These are phyloP conservation scores for Starmerella gropengiesseri DNA, from an alignment of 805 yeast species.

Conservation along the genomic window DNA sequence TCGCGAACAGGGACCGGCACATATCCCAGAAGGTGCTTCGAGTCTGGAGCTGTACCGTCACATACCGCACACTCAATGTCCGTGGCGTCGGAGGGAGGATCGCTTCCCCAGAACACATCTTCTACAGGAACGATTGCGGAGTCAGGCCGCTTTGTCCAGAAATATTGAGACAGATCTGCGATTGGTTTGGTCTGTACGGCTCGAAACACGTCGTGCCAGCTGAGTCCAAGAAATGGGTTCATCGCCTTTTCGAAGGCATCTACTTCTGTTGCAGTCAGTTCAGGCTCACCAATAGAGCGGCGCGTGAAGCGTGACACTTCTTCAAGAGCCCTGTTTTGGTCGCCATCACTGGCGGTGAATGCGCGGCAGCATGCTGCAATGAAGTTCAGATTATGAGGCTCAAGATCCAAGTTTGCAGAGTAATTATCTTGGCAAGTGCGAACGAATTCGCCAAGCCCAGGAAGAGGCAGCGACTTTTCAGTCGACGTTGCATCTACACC, in stretches of 20 bases:
- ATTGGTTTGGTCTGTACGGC: conserved; percentile 63
- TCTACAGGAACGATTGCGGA: background rate
- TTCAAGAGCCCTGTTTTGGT: conserved; percentile 40
- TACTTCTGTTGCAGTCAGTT: conserved; percentile 54
- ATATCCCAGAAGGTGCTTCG: conserved; percentile 66
- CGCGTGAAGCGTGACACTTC: conserved; percentile 43
- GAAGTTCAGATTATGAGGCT: conserved; percentile 65
- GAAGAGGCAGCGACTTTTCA: conserved; percentile 47
- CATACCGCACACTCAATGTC: conserved; percentile 56
- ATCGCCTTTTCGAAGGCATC: conserved; percentile 66
- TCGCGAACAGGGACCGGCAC: conserved; percentile 30
- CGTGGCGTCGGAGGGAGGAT: conserved; percentile 45
- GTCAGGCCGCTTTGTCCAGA: conserved; percentile 46
- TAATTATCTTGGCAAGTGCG: conserved; percentile 39
- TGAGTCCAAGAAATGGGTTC: conserved; percentile 53
- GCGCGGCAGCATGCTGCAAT: conserved; percentile 58
- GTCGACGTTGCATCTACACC: conserved; percentile 52
- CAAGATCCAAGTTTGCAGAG: conserved; percentile 45
- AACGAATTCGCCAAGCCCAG: conserved; percentile 46
- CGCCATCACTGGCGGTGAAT: conserved; percentile 43
- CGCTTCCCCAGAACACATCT: conserved; percentile 38
- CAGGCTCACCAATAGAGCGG: conserved; percentile 61
- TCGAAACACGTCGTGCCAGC: conserved; percentile 59
- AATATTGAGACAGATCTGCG: conserved; percentile 73
- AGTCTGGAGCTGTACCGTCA: conserved; percentile 38